These are phyloP conservation scores for Leptodermis oblonga DNA, from an alignment of 257 asterid genomes.

Conservation along the genomic window DNA sequence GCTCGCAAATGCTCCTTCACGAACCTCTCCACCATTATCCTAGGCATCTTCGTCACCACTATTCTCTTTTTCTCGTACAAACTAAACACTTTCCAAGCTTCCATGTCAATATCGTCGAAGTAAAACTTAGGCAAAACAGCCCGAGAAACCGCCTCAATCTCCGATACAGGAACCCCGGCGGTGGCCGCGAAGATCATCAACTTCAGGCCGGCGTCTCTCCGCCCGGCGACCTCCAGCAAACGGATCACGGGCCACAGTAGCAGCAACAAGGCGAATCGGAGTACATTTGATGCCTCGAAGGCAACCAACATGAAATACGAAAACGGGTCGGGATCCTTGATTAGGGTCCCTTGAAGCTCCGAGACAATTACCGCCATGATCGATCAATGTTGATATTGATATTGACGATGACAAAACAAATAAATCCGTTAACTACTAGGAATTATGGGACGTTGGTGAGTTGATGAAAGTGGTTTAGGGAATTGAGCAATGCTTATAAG, in stretches of 20 bases:
- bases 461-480: no score
- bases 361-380: slow-evolving; percentile 45
- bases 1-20: slow-evolving; percentile 68
- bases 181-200: slow-evolving; percentile 61
- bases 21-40: slow-evolving; percentile 76
- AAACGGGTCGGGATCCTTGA: slow-evolving; percentile 54
- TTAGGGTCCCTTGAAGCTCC: slow-evolving; percentile 70
- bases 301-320: slow-evolving; percentile 87
- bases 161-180: slow-evolving; percentile 38
- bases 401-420: no score
- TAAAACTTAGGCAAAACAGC: slow-evolving; percentile 83
- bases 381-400: no score
- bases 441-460: not conserved
- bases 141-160: slow-evolving; percentile 67
- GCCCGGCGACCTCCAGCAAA: slow-evolving; percentile 43
- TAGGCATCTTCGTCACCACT: slow-evolving; percentile 71
- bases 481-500: slow-evolving; percentile 19
- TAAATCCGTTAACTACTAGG: no score
- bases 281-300: slow-evolving; percentile 74
- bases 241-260: slow-evolving; percentile 59
- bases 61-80: slow-evolving; percentile 36
- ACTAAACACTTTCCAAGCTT: slow-evolving; percentile 61
- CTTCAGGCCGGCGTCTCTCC: slow-evolving; percentile 48
- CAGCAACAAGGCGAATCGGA: slow-evolving; percentile 54
- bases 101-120: slow-evolving; percentile 56